A percentile compares a stretch with the other conserved stretches of the same genome.
Evolutionary conservation across 1,139 yeast species (phyloP).

Genomic region (Meyerozyma sp.): DNA sequence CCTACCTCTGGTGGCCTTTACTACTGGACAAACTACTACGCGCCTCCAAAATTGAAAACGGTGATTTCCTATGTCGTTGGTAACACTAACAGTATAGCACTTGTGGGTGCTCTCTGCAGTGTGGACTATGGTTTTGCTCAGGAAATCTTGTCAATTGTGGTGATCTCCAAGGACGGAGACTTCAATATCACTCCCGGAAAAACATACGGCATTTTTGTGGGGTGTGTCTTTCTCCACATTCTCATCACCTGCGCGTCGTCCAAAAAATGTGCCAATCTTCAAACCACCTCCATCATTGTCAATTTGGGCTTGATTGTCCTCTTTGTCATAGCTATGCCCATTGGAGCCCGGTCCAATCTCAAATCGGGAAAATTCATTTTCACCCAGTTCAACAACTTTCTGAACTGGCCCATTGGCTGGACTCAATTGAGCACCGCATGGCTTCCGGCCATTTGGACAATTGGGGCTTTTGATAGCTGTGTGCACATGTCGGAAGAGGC

Average conservation of each 20-base stretch:
- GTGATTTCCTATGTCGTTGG: constrained; percentile 55
- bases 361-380: constrained; percentile 25
- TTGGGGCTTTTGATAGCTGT: constrained; percentile 66
- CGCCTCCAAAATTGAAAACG: constrained; percentile 25
- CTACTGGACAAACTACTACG: constrained; percentile 45
- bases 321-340: constrained; percentile 65
- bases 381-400: constrained; percentile 47
- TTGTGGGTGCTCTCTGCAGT: constrained; percentile 52
- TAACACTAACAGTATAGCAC: constrained; percentile 52
- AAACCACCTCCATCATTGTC: constrained; percentile 52
- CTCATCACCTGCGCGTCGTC: constrained; percentile 46
- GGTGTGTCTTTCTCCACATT: constrained; percentile 41
- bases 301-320: constrained; percentile 52
- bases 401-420: constrained; percentile 68
- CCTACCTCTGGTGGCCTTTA: constrained; percentile 73
- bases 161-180: constrained; percentile 40
- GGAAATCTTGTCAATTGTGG: constrained; percentile 48
- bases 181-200: constrained; percentile 42
- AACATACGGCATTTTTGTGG: constrained; percentile 53
- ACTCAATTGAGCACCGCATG: constrained; percentile 36
- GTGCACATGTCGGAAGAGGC: constrained; percentile 75
- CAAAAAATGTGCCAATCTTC: constrained; percentile 47
- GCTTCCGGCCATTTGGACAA: constrained; percentile 66
- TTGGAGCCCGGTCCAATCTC: constrained; percentile 31
- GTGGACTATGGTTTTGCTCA: constrained; percentile 56